Evolutionary conservation across 345 rosid species (phyloP), one percentile per base, ranked within the genome.

Genomic region (Pelargonium nanum): DNA sequence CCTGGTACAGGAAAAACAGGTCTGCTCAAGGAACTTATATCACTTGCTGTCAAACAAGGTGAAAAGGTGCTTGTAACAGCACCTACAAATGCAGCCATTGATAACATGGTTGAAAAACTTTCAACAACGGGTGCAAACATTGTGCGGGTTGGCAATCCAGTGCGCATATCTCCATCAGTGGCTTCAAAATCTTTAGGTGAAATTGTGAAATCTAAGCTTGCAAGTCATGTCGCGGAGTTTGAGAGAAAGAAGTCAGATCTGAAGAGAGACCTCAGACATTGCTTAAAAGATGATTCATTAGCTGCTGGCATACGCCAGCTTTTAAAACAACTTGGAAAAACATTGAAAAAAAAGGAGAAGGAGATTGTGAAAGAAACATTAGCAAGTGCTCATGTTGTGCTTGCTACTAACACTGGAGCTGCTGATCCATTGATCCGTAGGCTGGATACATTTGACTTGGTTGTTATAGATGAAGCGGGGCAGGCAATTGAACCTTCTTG

Each of bases 241-340:
- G 93, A 92, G 61, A 82, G 98, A 81, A 92, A 86, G 73, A 92
- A 89, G 64, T 80, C 93, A 59, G 88, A 92, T 78, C 85, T 92
- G 56, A 76, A 87, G 70, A 85, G 78, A 80, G 98, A 92, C 63
- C 85, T 92, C 63, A 76, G 86, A 62, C 77, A 74, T 19, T 92
- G 98, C 71, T 70, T 92, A 62, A 74, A 78, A 75, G 96, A 92
- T 72, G 98, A 92, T 74, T 87, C 95, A 59, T 80, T 92, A 70
- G 96, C 98, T 60, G 95, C 93, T 56, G 96, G 98, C 53, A 92
- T 92, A 68, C 88, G 98, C 6, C 96, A 92, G 78, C 98, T 92
- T 53, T 68, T 92, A 59, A 92, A 89, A 79, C 98, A 92, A 74
- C 91, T 89, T 15, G 91, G 82, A 20, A 92, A 89, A 79, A n/a